Percentiles rank a stretch among this genome's conserved stretches.
phyloP scores from a whole-genome alignment of 2,329 filamentous ascomycete species.

The Chaetomium olivaceum region DNA sequence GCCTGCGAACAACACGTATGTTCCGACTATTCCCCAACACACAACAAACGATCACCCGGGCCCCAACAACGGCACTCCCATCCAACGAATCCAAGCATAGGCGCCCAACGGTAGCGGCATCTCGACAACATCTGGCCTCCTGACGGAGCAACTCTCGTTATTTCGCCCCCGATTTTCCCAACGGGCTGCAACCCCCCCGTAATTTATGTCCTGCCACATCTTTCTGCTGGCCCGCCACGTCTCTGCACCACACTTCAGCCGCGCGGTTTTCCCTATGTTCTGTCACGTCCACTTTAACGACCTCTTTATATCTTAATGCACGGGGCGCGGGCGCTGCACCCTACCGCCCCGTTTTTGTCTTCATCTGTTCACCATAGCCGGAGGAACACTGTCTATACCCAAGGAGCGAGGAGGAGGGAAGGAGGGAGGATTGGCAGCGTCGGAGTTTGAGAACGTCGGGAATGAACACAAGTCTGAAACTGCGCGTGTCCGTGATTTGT shows the following conservation, averaged over 20 bases:
- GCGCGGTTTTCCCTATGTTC: neutral
- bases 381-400: constrained; percentile 25
- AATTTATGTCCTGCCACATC: constrained; percentile 3
- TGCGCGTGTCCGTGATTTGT: neutral
- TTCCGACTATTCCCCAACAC: neutral
- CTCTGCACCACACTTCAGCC: neutral
- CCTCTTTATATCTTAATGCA: constrained; percentile 19
- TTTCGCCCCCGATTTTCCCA: neutral
- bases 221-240: constrained; percentile 6
- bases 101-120: neutral
- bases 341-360: neutral
- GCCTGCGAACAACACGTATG: neutral
- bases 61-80: neutral
- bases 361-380: constrained; percentile 15
- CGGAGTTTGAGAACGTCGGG: constrained; percentile 5
- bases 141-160: neutral
- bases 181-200: neutral
- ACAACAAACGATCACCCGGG: neutral
- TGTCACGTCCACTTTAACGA: constrained; percentile 21
- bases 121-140: neutral
- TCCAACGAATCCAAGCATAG: neutral
- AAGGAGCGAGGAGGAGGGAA: constrained; percentile 2
- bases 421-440: constrained; percentile 13
- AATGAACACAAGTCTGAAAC: constrained; percentile 1
- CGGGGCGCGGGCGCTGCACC: neutral